These are phyloP conservation scores for Cryptococcus sp. DNA, from an alignment of 1,284 basidiomycete genomes.

Conservation along the genomic window DNA sequence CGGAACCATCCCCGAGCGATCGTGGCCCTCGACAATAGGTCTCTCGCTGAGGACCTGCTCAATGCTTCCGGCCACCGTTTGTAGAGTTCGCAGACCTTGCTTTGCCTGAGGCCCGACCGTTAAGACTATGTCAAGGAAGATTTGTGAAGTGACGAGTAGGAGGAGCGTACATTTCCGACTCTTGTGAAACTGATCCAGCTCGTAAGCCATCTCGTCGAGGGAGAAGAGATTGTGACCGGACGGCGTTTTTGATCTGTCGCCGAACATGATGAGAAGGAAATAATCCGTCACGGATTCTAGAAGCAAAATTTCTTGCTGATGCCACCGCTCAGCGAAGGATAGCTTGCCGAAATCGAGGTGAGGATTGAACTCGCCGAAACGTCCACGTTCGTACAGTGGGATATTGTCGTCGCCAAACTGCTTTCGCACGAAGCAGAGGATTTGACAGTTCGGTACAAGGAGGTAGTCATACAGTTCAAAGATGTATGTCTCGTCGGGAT, in stretches of 20 bases:
- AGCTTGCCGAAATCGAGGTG: conserved; percentile 2
- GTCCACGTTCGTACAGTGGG: conserved; percentile 14
- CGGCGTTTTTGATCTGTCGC: neutral
- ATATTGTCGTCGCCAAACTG: conserved; percentile 6
- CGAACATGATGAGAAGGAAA: conserved; percentile 5
- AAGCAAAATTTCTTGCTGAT: conserved; percentile 11
- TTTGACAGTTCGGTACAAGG: conserved; percentile 9
- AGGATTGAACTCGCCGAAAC: conserved; percentile 12
- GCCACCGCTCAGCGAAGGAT: conserved; percentile 4
- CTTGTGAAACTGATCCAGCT: conserved; percentile 12
- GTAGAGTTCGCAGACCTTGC: neutral
- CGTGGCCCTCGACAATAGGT: too few relatives aligned
- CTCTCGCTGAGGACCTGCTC: too few relatives aligned
- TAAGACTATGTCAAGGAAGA: conserved; percentile 19
- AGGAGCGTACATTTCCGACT: conserved; percentile 10
- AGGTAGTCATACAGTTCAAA: conserved; percentile 14
- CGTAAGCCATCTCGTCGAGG: conserved; percentile 21
- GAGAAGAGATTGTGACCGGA: conserved; percentile 7
- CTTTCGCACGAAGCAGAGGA: conserved; percentile 8
- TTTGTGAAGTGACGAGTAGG: conserved; percentile 12
- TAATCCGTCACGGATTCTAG: conserved; percentile 16
- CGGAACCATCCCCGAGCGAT: too few relatives aligned
- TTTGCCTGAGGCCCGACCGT: neutral
- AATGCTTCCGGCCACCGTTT: too few relatives aligned
- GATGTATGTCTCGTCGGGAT: neutral